Conservation (phyloP, 805 yeast genomes). For the Kuraishia cidri region DNA sequence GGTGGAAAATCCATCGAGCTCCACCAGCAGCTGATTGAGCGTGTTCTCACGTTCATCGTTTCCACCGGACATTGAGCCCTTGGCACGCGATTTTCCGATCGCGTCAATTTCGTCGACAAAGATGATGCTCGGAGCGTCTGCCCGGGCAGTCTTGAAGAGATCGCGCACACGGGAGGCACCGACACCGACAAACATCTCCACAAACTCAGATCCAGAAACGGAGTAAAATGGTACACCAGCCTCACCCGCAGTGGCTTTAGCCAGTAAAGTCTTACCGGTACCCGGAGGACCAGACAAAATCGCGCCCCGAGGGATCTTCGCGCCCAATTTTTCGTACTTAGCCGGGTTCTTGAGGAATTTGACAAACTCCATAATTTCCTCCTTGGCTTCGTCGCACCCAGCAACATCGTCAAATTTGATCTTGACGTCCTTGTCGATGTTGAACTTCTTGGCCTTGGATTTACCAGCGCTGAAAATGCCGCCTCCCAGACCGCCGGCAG, state of each 20-base stretch:
- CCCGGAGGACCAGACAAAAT: slow-evolving; percentile 94
- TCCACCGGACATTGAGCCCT: slow-evolving; percentile 64
- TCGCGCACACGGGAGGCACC: slow-evolving; percentile 95
- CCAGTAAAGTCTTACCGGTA: slow-evolving; percentile 89
- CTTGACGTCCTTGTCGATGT: slow-evolving; percentile 76
- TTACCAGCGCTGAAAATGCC: slow-evolving; percentile 75
- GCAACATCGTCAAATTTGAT: slow-evolving; percentile 86
- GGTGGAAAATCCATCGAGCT: slow-evolving; percentile 92
- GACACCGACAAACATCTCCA: slow-evolving; percentile 96
- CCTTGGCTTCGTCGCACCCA: slow-evolving; percentile 91
- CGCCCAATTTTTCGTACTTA: slow-evolving; percentile 83
- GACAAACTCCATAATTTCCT: slow-evolving; percentile 93
- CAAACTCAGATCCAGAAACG: slow-evolving; percentile 90
- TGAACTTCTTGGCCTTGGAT: slow-evolving; percentile 71
- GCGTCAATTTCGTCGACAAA: slow-evolving; percentile 96
- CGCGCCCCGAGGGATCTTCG: slow-evolving; percentile 94
- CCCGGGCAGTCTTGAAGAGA: slow-evolving; percentile 81
- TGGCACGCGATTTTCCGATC: slow-evolving; percentile 76
- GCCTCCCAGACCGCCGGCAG: slow-evolving; percentile 39
- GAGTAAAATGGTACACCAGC: slow-evolving; percentile 91
- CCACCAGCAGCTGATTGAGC: slow-evolving; percentile 83
- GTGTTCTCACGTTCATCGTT: slow-evolving; percentile 94
- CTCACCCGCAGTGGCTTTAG: slow-evolving; percentile 95
- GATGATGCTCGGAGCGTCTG: slow-evolving; percentile 83
- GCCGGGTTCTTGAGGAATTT: slow-evolving; percentile 77